Percentiles rank a stretch among this genome's conserved stretches.
Evolutionary conservation across 257 asterid genomes (phyloP).

Genomic region (Sherardia arvensis): DNA sequence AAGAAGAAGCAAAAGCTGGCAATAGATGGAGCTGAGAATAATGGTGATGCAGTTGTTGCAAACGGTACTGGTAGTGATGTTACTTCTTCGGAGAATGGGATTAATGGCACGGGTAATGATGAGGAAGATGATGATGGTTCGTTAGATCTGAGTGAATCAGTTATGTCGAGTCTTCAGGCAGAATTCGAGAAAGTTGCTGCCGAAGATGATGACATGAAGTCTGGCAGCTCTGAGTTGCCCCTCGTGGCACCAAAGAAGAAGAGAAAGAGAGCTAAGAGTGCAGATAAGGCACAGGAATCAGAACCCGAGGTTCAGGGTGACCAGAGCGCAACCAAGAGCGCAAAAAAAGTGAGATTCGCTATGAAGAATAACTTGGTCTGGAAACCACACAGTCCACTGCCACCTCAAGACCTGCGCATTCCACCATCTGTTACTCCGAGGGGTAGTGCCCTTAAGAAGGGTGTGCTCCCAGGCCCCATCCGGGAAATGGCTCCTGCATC

Average conservation of each 20-base stretch:
- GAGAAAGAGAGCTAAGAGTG: conserved; percentile 45
- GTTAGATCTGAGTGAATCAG: conserved; percentile 31
- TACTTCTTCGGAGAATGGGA: conserved; percentile 15
- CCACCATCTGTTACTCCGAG: conserved; percentile 94
- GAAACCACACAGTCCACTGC: conserved; percentile 88
- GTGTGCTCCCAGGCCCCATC: conserved; percentile 84
- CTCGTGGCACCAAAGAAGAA: conserved; percentile 29
- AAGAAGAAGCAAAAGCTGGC: conserved; percentile 36
- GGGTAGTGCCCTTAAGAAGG: conserved; percentile 96
- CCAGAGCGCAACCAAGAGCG: conserved; percentile 54
- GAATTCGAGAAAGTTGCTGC: conserved; percentile 87
- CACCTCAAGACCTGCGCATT: conserved; percentile 78
- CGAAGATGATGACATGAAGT: conserved; percentile 31
- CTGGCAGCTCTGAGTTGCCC: conserved; percentile 23
- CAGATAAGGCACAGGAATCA: conserved; percentile 13
- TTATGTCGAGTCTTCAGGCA: conserved; percentile 72
- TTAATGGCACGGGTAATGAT: conserved; percentile 13
- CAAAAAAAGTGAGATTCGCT: conserved; percentile 75
- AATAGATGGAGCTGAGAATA: conserved; percentile 24
- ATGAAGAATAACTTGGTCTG: conserved; percentile 88
- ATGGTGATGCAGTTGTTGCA: conserved; percentile 15
- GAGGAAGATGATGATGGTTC: conserved; percentile 25
- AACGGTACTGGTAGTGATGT: conserved; percentile 4
- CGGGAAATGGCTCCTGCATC: conserved; percentile 41
- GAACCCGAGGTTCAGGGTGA: conserved; percentile 19